Evolutionary conservation across 768 basidiomycete genomes (phyloP), one percentile per base, ranked within the genome.

Genomic region (Auricularia heimuer): DNA sequence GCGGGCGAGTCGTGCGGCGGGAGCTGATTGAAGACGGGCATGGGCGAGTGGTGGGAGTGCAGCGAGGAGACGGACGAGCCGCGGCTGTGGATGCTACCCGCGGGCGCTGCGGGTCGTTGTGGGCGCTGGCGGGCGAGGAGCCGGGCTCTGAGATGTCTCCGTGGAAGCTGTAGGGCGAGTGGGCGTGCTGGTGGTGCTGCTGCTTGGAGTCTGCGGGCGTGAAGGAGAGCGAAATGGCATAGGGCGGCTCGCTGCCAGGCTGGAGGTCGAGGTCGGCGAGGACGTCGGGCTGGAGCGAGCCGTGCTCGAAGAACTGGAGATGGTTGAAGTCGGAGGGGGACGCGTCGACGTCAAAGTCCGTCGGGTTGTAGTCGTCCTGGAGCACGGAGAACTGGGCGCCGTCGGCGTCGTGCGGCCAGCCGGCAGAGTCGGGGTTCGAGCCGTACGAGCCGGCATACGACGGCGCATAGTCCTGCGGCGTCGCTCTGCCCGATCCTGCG

Each of bases 1-100:
- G 0, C 87, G 88, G 62, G 81, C 80, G 71, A 91, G 86, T 34
- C 80, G 82, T 79, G 65, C 86, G 81, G 65, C 83, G 79, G 65
- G 87, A 75, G 61, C 39, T 42, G 39, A 42, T 42, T 42, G 39
- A 42, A 42, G 82, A 79, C 1, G 86, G 85, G 2, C 86, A 86
- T 1, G 80, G 76, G 56, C 77, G 76, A 47, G 78, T 65, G 65
- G 44, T 34, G 65, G n/a, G 71, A 70, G 66, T 77, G 75, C 56
- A 74, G 75, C 47, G 87, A 88, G 1, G 86, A 86, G 24, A 86
- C 78, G 3, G 88, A 89, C 3, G 88, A 89, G 0, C 85, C 87
- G 44, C 85, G 81, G 63, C 82, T 84, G 44, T 81, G 82, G 45
- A 73, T 75, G 56, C 80, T 78, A 69, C 76, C 78, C 63, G 82